Percentiles rank a stretch among this genome's conserved stretches.
Conservation (phyloP, 805 yeast species). For the Hanseniaspora hatyaiensis region DNA sequence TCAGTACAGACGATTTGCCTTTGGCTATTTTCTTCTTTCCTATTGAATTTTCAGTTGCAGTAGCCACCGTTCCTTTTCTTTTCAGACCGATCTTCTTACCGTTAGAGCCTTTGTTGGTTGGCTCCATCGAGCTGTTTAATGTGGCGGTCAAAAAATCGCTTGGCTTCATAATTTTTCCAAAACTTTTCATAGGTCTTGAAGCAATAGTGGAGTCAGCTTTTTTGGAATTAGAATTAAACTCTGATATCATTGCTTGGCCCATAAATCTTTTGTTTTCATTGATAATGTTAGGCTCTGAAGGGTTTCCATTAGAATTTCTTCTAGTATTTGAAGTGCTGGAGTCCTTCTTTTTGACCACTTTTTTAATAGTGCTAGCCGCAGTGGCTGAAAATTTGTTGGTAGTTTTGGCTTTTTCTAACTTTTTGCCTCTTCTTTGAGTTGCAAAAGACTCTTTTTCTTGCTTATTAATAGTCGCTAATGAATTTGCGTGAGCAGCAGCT, state of each 20-base stretch:
- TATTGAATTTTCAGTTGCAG: not conserved
- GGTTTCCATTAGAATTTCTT: not conserved
- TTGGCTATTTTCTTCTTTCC: not conserved
- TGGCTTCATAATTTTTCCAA: conserved; percentile 13
- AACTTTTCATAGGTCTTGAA: not conserved
- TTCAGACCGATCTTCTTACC: not conserved
- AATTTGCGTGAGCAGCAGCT: conserved; percentile 16
- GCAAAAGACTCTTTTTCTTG: conserved; percentile 14
- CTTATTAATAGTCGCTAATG: conserved; percentile 14
- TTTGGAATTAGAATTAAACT: conserved; percentile 2
- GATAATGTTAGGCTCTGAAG: not conserved
- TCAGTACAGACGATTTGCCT: not conserved
- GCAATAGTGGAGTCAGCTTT: no score
- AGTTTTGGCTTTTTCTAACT: conserved; percentile 3
- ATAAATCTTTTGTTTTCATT: conserved; percentile 11
- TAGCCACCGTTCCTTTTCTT: not conserved
- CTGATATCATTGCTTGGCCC: conserved; percentile 13
- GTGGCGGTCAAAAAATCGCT: conserved; percentile 15
- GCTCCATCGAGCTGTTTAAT: conserved; percentile 14
- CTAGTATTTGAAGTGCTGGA: no score
- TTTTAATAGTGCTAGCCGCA: no score
- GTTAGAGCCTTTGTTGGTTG: no score
- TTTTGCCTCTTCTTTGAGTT: conserved; percentile 15
- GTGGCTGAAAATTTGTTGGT: not conserved
- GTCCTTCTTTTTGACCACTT: not conserved